phyloP scores from a whole-genome alignment of 352 stramenopile genomes.

The Pythium pyrilobum region DNA sequence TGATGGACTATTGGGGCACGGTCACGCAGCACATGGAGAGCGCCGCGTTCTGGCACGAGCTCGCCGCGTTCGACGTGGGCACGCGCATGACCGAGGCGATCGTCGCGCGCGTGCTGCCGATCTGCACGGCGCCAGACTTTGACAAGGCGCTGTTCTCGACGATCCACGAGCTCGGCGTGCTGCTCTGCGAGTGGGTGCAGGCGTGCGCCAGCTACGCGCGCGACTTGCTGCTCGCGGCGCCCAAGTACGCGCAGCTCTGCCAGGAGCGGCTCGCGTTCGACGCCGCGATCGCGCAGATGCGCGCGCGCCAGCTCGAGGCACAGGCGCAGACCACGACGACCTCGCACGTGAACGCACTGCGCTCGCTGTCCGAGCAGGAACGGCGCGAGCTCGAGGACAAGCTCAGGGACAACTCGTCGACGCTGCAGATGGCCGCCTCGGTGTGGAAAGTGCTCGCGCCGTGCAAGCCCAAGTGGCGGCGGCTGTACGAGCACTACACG shows the following conservation, averaged over 20 bases:
- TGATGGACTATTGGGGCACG: slow-evolving; percentile 73
- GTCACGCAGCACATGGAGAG: slow-evolving; percentile 27
- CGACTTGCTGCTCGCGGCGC: slow-evolving; percentile 47
- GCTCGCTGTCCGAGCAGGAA: slow-evolving; percentile 45
- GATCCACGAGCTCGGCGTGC: slow-evolving; percentile 47
- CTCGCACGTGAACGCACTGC: slow-evolving; percentile 27
- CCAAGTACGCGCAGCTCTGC: slow-evolving; percentile 47
- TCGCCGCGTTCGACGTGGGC: slow-evolving; percentile 41
- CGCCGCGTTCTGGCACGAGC: slow-evolving; percentile 38
- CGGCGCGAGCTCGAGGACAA: slow-evolving; percentile 39
- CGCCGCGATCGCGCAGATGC: slow-evolving; percentile 29
- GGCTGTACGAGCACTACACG: slow-evolving; percentile 31
- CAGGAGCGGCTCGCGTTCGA: slow-evolving; percentile 41
- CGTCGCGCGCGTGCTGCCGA: slow-evolving; percentile 45
- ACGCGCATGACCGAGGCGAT: slow-evolving; percentile 38
- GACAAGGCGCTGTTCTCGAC: slow-evolving; percentile 35
- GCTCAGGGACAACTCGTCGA: slow-evolving; percentile 45
- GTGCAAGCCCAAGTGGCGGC: slow-evolving; percentile 37
- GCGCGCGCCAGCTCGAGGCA: slow-evolving; percentile 29
- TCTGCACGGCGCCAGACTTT: slow-evolving; percentile 61
- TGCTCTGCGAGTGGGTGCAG: slow-evolving; percentile 65
- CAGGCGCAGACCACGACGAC: slow-evolving; percentile 31
- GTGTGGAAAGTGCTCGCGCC: slow-evolving; percentile 51
- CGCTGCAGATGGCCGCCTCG: slow-evolving; percentile 42
- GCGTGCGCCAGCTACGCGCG: slow-evolving; percentile 36